Evolutionary conservation across 345 rosid species (phyloP), one percentile per base, ranked within the genome.

Genomic region (Orychophragmus violaceus): DNA sequence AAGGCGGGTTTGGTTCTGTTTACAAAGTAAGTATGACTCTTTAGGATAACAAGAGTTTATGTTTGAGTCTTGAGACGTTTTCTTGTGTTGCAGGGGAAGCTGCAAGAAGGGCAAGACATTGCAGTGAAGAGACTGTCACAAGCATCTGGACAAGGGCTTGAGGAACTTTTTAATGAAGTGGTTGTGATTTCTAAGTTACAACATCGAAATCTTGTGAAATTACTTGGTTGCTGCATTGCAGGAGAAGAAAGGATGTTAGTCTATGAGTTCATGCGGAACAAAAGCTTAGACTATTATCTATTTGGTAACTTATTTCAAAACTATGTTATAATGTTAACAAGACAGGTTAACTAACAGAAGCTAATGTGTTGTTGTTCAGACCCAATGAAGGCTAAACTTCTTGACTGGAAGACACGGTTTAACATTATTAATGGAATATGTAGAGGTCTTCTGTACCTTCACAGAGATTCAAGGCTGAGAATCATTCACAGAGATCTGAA

Each of bases 201-300:
- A n/a, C n/a, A n/a, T n/a, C n/a, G n/a, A 11, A 37, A 84, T 50
- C 81, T 86, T 2, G 88, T 88, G 62, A 84, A 70, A 28, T 78
- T 85, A 32, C 28, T 48, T 48, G 53, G 28, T 2, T 48, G 25
- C 27, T 48, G 25, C 28, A 21, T 19, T 48, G 28, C 14, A 24
- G 18, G 25, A n/a, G n/a, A n/a, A n/a, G n/a, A n/a, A n/a, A n/a
- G n/a, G n/a, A n/a, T n/a, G n/a, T n/a, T n/a, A n/a, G n/a, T n/a
- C n/a, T n/a, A n/a, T n/a, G n/a, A n/a, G n/a, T n/a, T n/a, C n/a
- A n/a, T n/a, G n/a, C n/a, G n/a, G n/a, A n/a, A n/a, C n/a, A n/a
- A n/a, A n/a, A n/a, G n/a, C n/a, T n/a, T n/a, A n/a, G n/a, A n/a
- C 30, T 50, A 12, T 50, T 50, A 50, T 50, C 32, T 50, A 50